Base-by-base conservation (phyloP, 306 rosid genomes). In the Luffa acutangula region DNA sequence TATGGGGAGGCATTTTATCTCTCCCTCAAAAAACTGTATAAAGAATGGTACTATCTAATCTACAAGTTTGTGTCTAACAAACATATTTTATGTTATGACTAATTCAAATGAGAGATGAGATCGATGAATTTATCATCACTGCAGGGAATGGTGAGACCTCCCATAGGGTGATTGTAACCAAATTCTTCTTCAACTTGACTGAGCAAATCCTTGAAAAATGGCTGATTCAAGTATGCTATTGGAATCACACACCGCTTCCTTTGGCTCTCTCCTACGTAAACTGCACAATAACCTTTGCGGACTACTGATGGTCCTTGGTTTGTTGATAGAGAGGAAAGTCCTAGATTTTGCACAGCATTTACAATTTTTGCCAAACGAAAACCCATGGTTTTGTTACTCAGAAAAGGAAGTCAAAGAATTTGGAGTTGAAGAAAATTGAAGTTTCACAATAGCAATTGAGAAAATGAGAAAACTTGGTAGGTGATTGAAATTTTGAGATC, bases 61-160 rank as follows among this genome's bases (percentile, higher is more conserved):
- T 70, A 70, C 37, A 43, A 43, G 76, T 9, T 20, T 70, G 75
- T 67, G 75, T 11, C 56, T 70, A 43, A 73, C 54, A 20, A 70
- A 45, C 2, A 20, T 67, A 43, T 13, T 7, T 46, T 71, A 5
- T 6, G 45, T 45, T 57, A 4, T n/a, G 6, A 11, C 56, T 70
- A 10, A 45, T 70, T 25, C 36, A 70, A 70, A 45, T 45, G 76
- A 45, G 76, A 45, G 57, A 71, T 12, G 57, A 71, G 76, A 5
- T 12, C 11, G 4, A 45, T 71, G 39, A 71, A 71, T 71, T 7
- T 71, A 71, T 71, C 56, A 12, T 45, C 76, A 21, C 11, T 71
- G 76, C 54, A 71, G 39, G 76, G 39, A 71, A 71, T 45, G 76
- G 54, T 71, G 57, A 71, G 76, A 25, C 76, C 76, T 45, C 54